These are phyloP conservation scores for Lepiota venenata DNA, from an alignment of 768 basidiomycete genomes.

Conservation along the genomic window DNA sequence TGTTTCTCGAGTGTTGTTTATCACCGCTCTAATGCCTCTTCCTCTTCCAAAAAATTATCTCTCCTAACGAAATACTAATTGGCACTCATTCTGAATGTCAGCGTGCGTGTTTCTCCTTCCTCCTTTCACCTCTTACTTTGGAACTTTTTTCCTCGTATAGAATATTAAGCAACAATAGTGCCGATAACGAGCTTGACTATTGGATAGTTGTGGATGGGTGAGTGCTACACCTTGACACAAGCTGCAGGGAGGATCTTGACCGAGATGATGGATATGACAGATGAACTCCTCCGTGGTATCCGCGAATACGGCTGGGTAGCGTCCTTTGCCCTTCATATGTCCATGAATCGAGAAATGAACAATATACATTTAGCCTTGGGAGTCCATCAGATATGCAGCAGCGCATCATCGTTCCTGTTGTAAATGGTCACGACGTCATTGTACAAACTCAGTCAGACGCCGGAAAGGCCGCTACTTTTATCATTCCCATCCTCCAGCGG, in stretches of 20 bases:
- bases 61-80: constrained; percentile 30
- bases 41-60: too few relatives aligned
- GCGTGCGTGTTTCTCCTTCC: constrained; percentile 30
- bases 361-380: constrained; percentile 69
- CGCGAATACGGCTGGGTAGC: constrained; percentile 88
- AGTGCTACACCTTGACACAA: constrained; percentile 40
- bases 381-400: constrained; percentile 99
- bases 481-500: constrained; percentile 92
- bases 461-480: constrained; percentile 99
- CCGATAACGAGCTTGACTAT: constrained; percentile 94
- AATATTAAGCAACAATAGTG: constrained; percentile 81
- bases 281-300: constrained; percentile 95
- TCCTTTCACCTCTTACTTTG: constrained; percentile 9
- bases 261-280: constrained; percentile 96
- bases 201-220: constrained; percentile 96
- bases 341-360: neutral
- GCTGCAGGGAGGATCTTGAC: constrained; percentile 15
- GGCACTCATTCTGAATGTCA: constrained; percentile 40
- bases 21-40: too few relatives aligned
- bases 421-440: constrained; percentile 98
- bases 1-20: too few relatives aligned
- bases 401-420: constrained; percentile 97
- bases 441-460: constrained; percentile 99
- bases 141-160: constrained; percentile 29
- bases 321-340: neutral